A percentile compares a stretch with the other conserved stretches of the same genome.
Conservation (phyloP, 306 rosid genomes). For the Fragaria ananassa region DNA sequence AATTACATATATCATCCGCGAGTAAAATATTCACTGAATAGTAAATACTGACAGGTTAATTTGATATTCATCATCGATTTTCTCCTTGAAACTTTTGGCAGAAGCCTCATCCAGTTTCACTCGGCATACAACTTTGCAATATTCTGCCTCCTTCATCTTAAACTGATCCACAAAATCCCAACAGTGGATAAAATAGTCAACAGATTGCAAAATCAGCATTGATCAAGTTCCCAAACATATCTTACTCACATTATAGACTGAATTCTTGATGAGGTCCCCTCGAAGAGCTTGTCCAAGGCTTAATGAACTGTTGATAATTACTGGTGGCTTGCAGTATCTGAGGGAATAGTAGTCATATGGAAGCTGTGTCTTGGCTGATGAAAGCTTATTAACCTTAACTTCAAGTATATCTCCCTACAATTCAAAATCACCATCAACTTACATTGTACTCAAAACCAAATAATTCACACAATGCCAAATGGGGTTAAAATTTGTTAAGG, state of each 20-base stretch:
- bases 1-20: no score
- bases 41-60: conserved; percentile 69
- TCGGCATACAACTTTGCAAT: conserved; percentile 72
- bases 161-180: conserved; percentile 30
- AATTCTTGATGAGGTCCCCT: conserved; percentile 94
- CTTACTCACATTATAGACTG: conserved; percentile 59
- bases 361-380: conserved; percentile 90
- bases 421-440: not conserved
- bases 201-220: not conserved
- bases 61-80: conserved; percentile 85
- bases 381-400: conserved; percentile 87
- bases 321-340: conserved; percentile 66
- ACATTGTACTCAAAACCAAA: not conserved
- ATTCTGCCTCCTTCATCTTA: conserved; percentile 73
- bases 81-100: conserved; percentile 81
- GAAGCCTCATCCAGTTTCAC: conserved; percentile 52
- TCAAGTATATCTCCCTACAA: conserved; percentile 54
- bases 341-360: conserved; percentile 89
- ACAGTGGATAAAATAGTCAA: not conserved
- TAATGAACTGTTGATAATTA: conserved; percentile 68
- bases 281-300: conserved; percentile 94
- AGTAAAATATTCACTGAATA: no score
- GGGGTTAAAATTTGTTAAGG: not conserved
- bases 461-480: not conserved
- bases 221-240: conserved; percentile 8